phyloP scores from a whole-genome alignment of 345 rosid genomes.

The Gossypium turneri region DNA sequence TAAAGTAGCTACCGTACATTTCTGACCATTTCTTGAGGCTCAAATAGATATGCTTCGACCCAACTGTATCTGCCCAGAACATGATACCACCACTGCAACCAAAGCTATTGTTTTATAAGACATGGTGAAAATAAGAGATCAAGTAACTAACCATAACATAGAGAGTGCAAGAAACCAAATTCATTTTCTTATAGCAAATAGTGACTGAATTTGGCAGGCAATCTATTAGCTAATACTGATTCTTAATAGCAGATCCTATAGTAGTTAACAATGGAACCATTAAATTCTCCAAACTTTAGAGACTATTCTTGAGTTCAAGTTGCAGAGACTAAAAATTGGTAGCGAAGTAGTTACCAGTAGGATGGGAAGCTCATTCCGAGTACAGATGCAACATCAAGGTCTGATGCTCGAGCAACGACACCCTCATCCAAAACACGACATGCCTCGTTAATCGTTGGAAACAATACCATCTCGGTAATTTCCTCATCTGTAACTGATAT shows the following conservation, averaged over 20 bases:
- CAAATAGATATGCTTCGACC: slow-evolving; percentile 54
- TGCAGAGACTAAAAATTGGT: background rate
- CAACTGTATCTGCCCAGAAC: slow-evolving; percentile 80
- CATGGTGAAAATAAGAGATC: background rate
- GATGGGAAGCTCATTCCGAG: slow-evolving; percentile 98
- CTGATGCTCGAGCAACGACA: slow-evolving; percentile 76
- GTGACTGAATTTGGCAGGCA: background rate
- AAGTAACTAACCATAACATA: background rate
- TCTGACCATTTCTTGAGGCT: slow-evolving; percentile 73
- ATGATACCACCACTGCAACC: slow-evolving; percentile 75
- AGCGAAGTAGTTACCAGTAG: slow-evolving; percentile 52
- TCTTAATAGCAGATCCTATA: background rate
- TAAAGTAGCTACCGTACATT: slow-evolving; percentile 60
- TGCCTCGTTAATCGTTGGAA: slow-evolving; percentile 87
- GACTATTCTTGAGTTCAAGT: background rate
- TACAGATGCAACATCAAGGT: slow-evolving; percentile 87
- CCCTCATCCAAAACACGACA: slow-evolving; percentile 86
- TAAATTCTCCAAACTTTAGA: background rate
- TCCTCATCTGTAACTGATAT: slow-evolving; percentile 71
- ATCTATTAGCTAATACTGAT: background rate
- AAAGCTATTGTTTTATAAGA: background rate
- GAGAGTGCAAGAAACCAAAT: background rate
- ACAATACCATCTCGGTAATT: slow-evolving; percentile 80
- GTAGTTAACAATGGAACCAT: background rate
- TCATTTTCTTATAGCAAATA: background rate